Evolutionary conservation across 2,329 filamentous ascomycete species (phyloP).

Genomic region (Metarhizium anisopliae): DNA sequence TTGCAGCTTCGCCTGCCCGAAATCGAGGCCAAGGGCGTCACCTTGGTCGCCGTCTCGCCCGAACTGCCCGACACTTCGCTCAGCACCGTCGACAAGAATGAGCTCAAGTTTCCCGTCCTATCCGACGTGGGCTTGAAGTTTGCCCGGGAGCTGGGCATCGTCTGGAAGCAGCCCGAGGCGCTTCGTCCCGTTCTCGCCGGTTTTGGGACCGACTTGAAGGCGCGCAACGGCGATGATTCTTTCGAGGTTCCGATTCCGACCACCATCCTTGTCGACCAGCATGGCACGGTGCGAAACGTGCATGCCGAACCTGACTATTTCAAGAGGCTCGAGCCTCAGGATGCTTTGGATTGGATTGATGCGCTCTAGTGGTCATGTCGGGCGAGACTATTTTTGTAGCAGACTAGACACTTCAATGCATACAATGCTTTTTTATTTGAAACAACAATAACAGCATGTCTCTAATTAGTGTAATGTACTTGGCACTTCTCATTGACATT

Average conservation of each 20-base stretch:
- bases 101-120: constrained; percentile 20
- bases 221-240: constrained; percentile 27
- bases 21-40: constrained; percentile 27
- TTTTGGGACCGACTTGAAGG: neutral
- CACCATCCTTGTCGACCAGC: constrained; percentile 26
- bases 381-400: neutral
- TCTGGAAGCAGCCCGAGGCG: constrained; percentile 15
- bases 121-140: constrained; percentile 27
- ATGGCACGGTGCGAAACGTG: constrained; percentile 25
- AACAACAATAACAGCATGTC: too few relatives aligned
- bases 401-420: neutral
- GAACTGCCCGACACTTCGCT: constrained; percentile 17
- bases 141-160: constrained; percentile 27
- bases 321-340: constrained; percentile 25
- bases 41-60: constrained; percentile 31
- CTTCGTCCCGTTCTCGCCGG: constrained; percentile 16
- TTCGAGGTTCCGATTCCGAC: constrained; percentile 29
- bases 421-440: too few relatives aligned
- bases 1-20: constrained; percentile 26
- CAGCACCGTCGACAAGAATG: constrained; percentile 28
- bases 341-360: constrained; percentile 25
- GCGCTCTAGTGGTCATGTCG: constrained; percentile 6
- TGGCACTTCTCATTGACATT: too few relatives aligned
- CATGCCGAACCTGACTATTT: constrained; percentile 28
- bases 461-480: too few relatives aligned